Evolutionary conservation across 768 basidiomycete genomes (phyloP), one percentile per base, ranked within the genome.

Genomic region (Podaxis mareebaensis): DNA sequence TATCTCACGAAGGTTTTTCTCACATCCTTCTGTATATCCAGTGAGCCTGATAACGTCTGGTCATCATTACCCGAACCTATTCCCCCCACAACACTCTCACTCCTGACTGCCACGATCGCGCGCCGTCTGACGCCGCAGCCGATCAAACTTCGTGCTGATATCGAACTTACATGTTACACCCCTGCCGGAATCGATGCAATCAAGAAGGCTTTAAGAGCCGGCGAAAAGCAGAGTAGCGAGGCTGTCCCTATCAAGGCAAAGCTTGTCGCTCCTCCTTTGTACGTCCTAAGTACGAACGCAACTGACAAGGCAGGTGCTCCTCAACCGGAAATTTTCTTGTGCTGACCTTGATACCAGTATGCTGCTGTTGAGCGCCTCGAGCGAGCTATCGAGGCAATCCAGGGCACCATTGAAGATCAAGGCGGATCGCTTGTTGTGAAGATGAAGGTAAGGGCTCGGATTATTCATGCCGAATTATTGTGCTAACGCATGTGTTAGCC

Each of bases 181-280:
- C 95, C 95, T 38, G 87, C 92, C 5, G 96, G 97, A 8, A 98
- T 99, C 73, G 94, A 97, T 69, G 95, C 96, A 4, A 98, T 99
- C 77, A 94, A 94, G 78, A 89, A 88, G 58, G 96, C 97, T 0
- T 82, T 99, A 39, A 84, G 85, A 48, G 92, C 92, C 3, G 96
- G 96, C 33, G 97, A 98, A 74, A 86, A 83, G 57, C 86, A 92
- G 66, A 93, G 92, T 75, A 95, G 83, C 17, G 92, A 95, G 62
- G 85, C 89, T 0, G 94, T 99, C 0, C 96, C 96, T 0, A 97
- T 99, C 79, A 97, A 96, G 77, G 95, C 97, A 24, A 93, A 95
- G 73, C 82, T 99, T 24, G 96, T 99, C 48, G 96, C 96, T 0
- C 97, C 97, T 7, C 96, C 96, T 28, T 74, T 99, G 42, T 99